These are phyloP conservation scores for Clonostachys rosea DNA, from an alignment of 2,329 filamentous ascomycete species.

Conservation along the genomic window DNA sequence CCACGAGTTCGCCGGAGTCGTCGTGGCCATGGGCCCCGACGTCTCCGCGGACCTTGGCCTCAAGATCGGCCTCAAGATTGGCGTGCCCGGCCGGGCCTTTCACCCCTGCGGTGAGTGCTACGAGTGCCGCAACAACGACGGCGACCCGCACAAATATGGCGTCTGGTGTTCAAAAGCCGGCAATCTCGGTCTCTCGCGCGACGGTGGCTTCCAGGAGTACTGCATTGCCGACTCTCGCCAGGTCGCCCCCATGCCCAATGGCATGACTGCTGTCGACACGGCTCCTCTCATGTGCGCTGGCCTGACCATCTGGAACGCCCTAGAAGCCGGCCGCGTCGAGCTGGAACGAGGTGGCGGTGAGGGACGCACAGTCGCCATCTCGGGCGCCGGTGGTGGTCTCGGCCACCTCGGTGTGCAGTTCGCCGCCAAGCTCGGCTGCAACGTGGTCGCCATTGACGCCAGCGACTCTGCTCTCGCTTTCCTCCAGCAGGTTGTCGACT, in stretches of 20 bases:
- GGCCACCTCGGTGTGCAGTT: conserved; percentile 52
- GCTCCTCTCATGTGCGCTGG: conserved; percentile 62
- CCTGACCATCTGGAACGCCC: conserved; percentile 63
- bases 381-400: conserved; percentile 59
- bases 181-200: conserved; percentile 87
- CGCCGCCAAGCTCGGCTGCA: conserved; percentile 56
- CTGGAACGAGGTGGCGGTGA: conserved; percentile 47
- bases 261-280: conserved; percentile 65
- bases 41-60: conserved; percentile 83
- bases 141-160: too few relatives aligned
- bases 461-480: conserved; percentile 33
- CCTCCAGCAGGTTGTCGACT: too few relatives aligned
- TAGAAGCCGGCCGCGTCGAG: conserved; percentile 49
- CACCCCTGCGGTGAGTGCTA: too few relatives aligned
- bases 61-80: conserved; percentile 74
- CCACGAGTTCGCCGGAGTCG: conserved; percentile 73
- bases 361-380: conserved; percentile 56
- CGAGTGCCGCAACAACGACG: too few relatives aligned
- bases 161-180: conserved; percentile 65
- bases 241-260: conserved; percentile 75
- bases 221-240: conserved; percentile 80
- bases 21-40: conserved; percentile 73
- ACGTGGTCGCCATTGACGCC: conserved; percentile 15
- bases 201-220: conserved; percentile 93
- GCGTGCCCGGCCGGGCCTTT: conserved; percentile 54